phyloP scores from a whole-genome alignment of 805 yeast genomes.

The Candida piceae region DNA sequence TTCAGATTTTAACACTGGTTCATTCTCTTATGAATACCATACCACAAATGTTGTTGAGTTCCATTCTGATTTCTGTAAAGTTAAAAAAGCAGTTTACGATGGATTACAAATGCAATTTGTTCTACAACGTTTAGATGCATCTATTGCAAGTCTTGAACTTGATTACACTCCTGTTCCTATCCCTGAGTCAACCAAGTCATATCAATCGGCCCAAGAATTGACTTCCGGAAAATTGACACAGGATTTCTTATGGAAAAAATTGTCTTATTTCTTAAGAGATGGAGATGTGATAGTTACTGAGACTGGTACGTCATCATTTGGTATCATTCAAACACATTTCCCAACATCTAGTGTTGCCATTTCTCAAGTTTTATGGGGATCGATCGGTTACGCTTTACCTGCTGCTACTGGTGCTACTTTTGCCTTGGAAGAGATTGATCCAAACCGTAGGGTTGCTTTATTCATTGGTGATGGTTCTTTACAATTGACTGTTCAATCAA shows the following conservation, averaged over 20 bases:
- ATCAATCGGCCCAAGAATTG: constrained; percentile 42
- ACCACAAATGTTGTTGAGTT: constrained; percentile 73
- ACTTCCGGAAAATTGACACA: constrained; percentile 45
- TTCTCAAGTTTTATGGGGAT: constrained; percentile 74
- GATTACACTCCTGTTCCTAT: constrained; percentile 49
- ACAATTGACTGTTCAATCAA: constrained; percentile 70
- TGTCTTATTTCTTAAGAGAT: constrained; percentile 56
- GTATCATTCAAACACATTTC: constrained; percentile 61
- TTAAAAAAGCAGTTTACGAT: constrained; percentile 64
- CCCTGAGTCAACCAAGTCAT: constrained; percentile 36
- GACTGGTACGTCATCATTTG: constrained; percentile 74
- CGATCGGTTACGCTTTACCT: constrained; percentile 68
- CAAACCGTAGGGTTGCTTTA: constrained; percentile 55
- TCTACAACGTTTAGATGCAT: constrained; percentile 37
- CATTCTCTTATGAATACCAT: constrained; percentile 70
- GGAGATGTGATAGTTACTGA: constrained; percentile 67
- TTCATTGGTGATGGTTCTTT: constrained; percentile 75
- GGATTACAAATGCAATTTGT: constrained; percentile 66
- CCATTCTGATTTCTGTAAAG: constrained; percentile 72
- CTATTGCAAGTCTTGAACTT: constrained; percentile 29
- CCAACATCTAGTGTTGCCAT: constrained; percentile 60
- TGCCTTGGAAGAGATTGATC: constrained; percentile 62
- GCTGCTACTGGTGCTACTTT: constrained; percentile 63
- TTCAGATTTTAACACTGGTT: constrained; percentile 89
- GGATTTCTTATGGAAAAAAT: constrained; percentile 65